These are phyloP conservation scores for Myxozyma mucilagina DNA, from an alignment of 805 yeast species.

Conservation along the genomic window DNA sequence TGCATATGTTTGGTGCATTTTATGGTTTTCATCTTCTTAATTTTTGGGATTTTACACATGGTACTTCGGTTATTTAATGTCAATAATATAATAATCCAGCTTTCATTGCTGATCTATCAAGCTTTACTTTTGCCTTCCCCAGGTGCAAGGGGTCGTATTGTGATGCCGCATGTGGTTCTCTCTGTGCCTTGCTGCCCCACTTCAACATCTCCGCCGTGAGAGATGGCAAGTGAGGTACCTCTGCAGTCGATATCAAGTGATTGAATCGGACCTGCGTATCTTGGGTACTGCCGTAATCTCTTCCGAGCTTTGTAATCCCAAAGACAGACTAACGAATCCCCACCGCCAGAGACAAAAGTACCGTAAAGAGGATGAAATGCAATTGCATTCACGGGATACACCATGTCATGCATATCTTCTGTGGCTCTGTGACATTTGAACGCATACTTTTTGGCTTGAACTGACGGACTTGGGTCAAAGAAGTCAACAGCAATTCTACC, in stretches of 20 bases:
- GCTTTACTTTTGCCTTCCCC: slow-evolving; percentile 39
- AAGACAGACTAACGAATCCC: slow-evolving; percentile 52
- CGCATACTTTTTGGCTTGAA: slow-evolving; percentile 58
- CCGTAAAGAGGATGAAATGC: slow-evolving; percentile 45
- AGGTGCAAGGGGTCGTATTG: slow-evolving; percentile 23
- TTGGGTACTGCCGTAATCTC: slow-evolving; percentile 47
- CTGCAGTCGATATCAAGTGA: slow-evolving; percentile 42
- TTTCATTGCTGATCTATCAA: background rate
- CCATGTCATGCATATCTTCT: slow-evolving; percentile 48
- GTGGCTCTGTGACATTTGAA: slow-evolving; percentile 75
- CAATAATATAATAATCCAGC: background rate
- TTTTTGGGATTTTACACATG: background rate
- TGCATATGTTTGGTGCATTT: background rate
- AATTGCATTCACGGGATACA: slow-evolving; percentile 54
- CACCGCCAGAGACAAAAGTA: slow-evolving; percentile 54
- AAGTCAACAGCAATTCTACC: slow-evolving; percentile 78
- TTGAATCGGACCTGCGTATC: slow-evolving; percentile 45
- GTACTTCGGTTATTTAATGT: background rate
- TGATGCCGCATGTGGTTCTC: slow-evolving; percentile 13
- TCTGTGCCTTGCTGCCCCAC: slow-evolving; percentile 12
- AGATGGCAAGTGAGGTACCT: slow-evolving; percentile 46
- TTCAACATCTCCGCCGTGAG: slow-evolving; percentile 49
- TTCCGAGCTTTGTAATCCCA: slow-evolving; percentile 53
- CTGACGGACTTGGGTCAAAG: slow-evolving; percentile 51
- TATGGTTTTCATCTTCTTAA: background rate